Evolutionary conservation across 192 early-diverging fungal genomes (phyloP), one percentile per base, ranked within the genome.

Genomic region (Coemansia sp.): DNA sequence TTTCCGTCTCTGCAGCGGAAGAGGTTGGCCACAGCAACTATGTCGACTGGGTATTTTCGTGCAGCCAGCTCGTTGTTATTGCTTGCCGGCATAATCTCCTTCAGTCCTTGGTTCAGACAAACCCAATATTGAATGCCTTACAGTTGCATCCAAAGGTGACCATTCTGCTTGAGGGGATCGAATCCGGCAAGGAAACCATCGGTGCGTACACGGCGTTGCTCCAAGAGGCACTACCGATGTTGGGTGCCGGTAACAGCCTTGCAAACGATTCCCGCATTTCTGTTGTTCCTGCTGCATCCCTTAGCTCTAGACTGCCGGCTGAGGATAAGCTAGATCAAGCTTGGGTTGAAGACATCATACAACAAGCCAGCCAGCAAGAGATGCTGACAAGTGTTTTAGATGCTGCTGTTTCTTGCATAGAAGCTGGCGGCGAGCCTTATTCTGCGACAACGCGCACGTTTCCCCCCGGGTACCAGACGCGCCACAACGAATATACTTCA

Each of bases 41-140:
- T 63, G 63, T 67, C 10, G 70, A 70, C 56, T 73, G 71, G 76
- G 41, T 79, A 20, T 70, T 55, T 29, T 65, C 59, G 19, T 79
- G 71, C 58, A 61, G 60, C 32, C 60, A 53, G 5, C 11, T 79
- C 5, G 64, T 79, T 29, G n/a, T 79, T 36, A 61, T 73, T 20
- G 68, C 67, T n/a, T 29, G 45, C 19, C 54, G 76, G 25, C 7
- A 20, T 36, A 23, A 46, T 10, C 49, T 79, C 25, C 55, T 74
- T 19, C 46, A 67, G 43, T 41, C 61, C 2, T 48, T 79, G 43
- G 40, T 63, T 1, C n/a, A 43, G 22, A 59, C 43, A 22, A 10
- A 36, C 2, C 40, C 67, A 13, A 29, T 70, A 22, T 36, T 53
- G 34, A 42, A 35, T 13, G 71, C 67, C 6, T 50, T 73, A 48